Evolutionary conservation across 345 rosid species (phyloP), one percentile per base, ranked within the genome.

Genomic region (Iberis pinnata): DNA sequence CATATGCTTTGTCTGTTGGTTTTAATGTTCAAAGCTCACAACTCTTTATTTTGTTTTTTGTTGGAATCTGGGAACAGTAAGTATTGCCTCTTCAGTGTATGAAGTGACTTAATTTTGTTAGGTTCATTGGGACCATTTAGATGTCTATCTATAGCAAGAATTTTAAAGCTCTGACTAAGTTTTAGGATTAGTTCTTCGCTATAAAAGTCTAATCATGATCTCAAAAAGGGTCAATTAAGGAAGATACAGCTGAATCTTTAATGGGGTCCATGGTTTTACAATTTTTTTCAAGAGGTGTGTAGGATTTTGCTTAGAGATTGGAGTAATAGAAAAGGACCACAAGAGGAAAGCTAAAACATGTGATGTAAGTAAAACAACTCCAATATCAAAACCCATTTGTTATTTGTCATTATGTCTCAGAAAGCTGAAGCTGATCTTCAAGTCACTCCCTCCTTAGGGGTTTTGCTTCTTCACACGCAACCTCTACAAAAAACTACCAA

Each of bases 381-480:
- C 57, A 40, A 57, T 42, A 43, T 65, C 70, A 65, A 6, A 47
- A 47, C 57, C 72, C 72, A 60, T 53, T 58, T 66, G 65, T 52
- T 58, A 20, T 58, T 66, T 66, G 70, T 66, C 70, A 66, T 67
- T 60, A 60, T 67, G 72, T 67, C 72, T 60, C 62, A 26, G 46
- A 67, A 54, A 67, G 67, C 32, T 67, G 61, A 67, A 67, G 67
- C 72, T 67, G 41, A 67, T 60, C 58, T 10, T 60, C 57, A 67
- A 46, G 66, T 17, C 66, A 60, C 61, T 60, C 71, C 71, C 65
- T 60, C 25, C 11, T 36, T 39, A 60, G 67, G 72, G 67, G 52
- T 67, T 53, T 54, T 67, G 58, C 57, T 48, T 67, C 62, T 67
- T 60, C 55, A 48, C 67, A 67, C 72, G 72, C 72, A 67, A 46